These are phyloP conservation scores for Malbranchea zuffiana DNA, from an alignment of 2,329 filamentous ascomycete species.

Conservation along the genomic window DNA sequence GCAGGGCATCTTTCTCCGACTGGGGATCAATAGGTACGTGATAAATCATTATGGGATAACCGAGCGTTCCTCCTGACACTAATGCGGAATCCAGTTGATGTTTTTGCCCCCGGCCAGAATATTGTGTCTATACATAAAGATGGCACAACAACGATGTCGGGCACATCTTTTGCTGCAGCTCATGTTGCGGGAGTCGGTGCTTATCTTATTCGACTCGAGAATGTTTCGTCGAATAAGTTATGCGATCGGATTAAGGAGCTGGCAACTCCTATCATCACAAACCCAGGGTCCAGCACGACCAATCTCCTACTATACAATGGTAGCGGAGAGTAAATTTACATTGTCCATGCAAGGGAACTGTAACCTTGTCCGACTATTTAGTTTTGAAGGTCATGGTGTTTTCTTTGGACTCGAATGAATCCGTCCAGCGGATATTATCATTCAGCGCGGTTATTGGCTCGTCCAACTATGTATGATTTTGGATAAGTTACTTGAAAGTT, in stretches of 20 bases:
- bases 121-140: slow-evolving; percentile 39
- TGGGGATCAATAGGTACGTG: slow-evolving; percentile 27
- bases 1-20: slow-evolving; percentile 33
- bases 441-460: no score
- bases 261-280: slow-evolving; percentile 27
- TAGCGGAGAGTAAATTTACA: slow-evolving; percentile 5
- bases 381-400: no score
- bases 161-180: slow-evolving; percentile 29
- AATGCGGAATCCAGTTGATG: no score
- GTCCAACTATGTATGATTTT: no score
- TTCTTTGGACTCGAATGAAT: no score
- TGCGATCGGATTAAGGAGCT: slow-evolving; percentile 43
- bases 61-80: not conserved
- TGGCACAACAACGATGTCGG: slow-evolving; percentile 34
- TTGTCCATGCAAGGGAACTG: no score
- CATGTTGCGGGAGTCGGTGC: slow-evolving; percentile 46
- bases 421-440: no score
- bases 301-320: slow-evolving; percentile 24
- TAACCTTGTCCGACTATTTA: no score
- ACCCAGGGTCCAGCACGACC: slow-evolving; percentile 17
- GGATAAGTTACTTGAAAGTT: no score
- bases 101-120: slow-evolving; percentile 47
- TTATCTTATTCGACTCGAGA: slow-evolving; percentile 42
- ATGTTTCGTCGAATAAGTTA: slow-evolving; percentile 37
- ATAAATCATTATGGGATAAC: not conserved